These are phyloP conservation scores for Neurospora sp. DNA, from an alignment of 495 filamentous ascomycete species.

Conservation along the genomic window DNA sequence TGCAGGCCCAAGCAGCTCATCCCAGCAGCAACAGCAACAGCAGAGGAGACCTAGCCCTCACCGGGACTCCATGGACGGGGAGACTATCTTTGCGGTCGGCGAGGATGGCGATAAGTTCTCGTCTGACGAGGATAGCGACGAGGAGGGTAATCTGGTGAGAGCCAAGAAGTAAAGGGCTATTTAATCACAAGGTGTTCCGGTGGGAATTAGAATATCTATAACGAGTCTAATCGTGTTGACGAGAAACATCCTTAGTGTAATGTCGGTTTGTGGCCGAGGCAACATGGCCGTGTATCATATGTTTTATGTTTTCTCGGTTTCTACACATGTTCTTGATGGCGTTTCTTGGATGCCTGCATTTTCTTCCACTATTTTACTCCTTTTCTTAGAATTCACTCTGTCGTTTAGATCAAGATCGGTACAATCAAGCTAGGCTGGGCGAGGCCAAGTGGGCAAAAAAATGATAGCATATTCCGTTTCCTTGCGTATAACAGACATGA, in stretches of 20 bases:
- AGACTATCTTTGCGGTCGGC: conserved; percentile 90
- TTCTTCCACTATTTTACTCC: background rate
- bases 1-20: background rate
- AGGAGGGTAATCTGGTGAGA: conserved; percentile 54
- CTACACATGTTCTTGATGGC: background rate
- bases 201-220: background rate
- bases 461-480: background rate
- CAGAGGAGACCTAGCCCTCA: conserved; percentile 26
- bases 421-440: background rate
- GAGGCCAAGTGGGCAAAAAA: background rate
- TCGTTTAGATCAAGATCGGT: background rate
- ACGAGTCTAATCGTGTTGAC: background rate
- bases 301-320: background rate
- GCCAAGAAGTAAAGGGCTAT: conserved; percentile 26
- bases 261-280: background rate
- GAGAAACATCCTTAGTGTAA: background rate
- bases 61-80: conserved; percentile 72
- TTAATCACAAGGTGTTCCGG: background rate
- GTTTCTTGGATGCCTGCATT: background rate
- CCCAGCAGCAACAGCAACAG: conserved; percentile 9
- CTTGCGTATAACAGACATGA: background rate
- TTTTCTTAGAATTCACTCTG: background rate
- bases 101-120: conserved; percentile 66
- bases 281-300: background rate
- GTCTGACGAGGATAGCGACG: conserved; percentile 43